Evolutionary conservation across 495 filamentous ascomycete species (phyloP), one percentile per base, ranked within the genome.

Genomic region (Daldinia concentrica): DNA sequence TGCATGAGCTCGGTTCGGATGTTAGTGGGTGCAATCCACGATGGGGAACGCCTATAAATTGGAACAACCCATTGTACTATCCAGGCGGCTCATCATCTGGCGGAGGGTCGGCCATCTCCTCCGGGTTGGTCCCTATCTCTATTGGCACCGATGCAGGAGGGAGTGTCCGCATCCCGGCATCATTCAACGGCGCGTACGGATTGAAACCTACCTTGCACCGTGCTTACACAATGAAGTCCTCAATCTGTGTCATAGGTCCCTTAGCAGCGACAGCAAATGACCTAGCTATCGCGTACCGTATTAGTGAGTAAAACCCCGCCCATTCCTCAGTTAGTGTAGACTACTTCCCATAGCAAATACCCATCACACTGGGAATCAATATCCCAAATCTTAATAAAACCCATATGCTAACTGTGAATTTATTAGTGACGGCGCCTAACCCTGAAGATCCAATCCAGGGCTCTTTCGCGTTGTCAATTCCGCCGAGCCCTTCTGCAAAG

Each of bases 71-170:
- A 0, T 72, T 83, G 3, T 97, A 94, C 82, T 98, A 96, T 79
- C 90, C 91, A 27, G 95, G 95, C 29, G 95, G 95, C 15, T 96
- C 92, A 0, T 97, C 94, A 0, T 92, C 93, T 6, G 95, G 95
- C 4, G 88, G 89, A 26, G 94, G 88, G 1, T 97, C 94, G 62
- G 88, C 91, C 43, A 88, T 97, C 36, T 83, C 87, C 9, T 84
- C 89, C 5, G 94, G 94, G 1, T 76, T 97, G 11, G 84, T 96
- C 3, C 94, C 94, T 14, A 89, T 98, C 68, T 89, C 91, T 6
- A 81, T 97, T 8, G 95, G 93, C 34, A 90, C 91, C 2, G 95
- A 98, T 77, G 92, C 93, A 8, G 94, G 95, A 24, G 95, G 95
- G 56, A 93, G 90, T 62, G 89, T 97, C 62, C 88, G 95, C 9